Base-by-base conservation (phyloP, 2,329 filamentous ascomycete species). In the Albifimbria verrucaria region DNA sequence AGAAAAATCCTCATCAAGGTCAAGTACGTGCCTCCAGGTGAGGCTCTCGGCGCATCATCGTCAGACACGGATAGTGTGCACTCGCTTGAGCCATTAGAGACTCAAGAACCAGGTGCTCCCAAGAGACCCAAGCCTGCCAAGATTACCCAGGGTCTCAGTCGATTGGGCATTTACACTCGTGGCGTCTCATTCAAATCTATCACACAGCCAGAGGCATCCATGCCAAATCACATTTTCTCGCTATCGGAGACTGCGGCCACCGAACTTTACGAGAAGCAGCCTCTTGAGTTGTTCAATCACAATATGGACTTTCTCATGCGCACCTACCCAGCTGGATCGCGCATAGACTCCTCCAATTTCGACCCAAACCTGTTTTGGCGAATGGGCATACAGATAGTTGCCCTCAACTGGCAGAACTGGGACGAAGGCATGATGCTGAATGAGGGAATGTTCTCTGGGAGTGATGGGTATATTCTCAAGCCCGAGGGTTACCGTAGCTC, bases 381-480 rank as follows among this genome's bases (percentile, higher is more conserved):
- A 26, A 87, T 89, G 58, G 92, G 92, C 15, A 87, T 95, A 3
- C 92, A 97, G 70, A 87, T 97, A 60, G 91, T 95, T 2, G 92
- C 92, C 0, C 76, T 97, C 55, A 97, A 97, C 72, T 97, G 92
- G 90, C 92, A 97, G 70, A 87, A 86, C 56, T 86, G 89, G 69
- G 92, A 97, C 64, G 88, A 90, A 61, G 92, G 90, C 26, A 95
- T 95, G 87, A 97, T 97, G 93, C 80, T 96, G 15, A 97, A 97
- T 65, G 87, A 94, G 65, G 92, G 85, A 60, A 94, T 96, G 90
- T 96, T 96, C 70, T 81, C 85, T 2, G 89, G 87, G 11, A 90
- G 89, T 1, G 79, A 80, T n/a, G 92, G 92, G 21, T 97, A 92
- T 76, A 85, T 94, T 2, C 77, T 96, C 39, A 97, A 97, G 70